These are phyloP conservation scores for Pontederia paniculata DNA, from an alignment of 176 grass and related monocot species.

Conservation along the genomic window DNA sequence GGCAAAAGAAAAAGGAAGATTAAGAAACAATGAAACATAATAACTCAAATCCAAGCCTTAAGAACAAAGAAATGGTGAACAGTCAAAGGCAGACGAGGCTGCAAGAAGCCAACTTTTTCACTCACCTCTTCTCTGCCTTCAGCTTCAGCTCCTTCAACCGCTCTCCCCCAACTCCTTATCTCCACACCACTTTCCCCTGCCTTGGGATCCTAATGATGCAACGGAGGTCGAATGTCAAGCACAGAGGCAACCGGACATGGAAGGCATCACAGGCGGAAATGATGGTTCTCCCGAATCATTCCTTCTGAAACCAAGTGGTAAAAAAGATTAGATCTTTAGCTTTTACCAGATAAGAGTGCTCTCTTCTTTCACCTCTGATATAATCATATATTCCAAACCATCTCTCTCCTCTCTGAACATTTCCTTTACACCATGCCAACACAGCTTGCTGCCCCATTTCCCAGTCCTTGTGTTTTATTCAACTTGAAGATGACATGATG, in stretches of 20 bases:
- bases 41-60: background rate
- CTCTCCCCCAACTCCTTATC: constrained; percentile 4
- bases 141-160: background rate
- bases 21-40: constrained; percentile 2
- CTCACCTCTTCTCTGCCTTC: constrained; percentile 9
- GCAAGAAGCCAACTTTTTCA: background rate
- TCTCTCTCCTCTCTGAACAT: constrained; percentile 3
- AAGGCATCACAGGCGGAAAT: constrained; percentile 23
- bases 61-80: background rate
- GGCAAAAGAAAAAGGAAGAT: background rate
- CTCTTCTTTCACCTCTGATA: constrained; percentile 40
- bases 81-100: background rate
- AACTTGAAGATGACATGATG: too few species aligned
- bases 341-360: constrained; percentile 46
- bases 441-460: background rate
- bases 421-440: too few species aligned
- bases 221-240: constrained; percentile 27
- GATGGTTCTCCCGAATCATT: constrained; percentile 14
- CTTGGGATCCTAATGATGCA: constrained; percentile 16
- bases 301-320: background rate
- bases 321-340: constrained; percentile 16
- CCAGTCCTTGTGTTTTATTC: background rate
- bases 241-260: constrained; percentile 39
- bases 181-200: background rate
- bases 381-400: too few species aligned